Evolutionary conservation across 1,284 basidiomycete species (phyloP), one percentile per base, ranked within the genome.

Genomic region (Psilocybe mexicana): DNA sequence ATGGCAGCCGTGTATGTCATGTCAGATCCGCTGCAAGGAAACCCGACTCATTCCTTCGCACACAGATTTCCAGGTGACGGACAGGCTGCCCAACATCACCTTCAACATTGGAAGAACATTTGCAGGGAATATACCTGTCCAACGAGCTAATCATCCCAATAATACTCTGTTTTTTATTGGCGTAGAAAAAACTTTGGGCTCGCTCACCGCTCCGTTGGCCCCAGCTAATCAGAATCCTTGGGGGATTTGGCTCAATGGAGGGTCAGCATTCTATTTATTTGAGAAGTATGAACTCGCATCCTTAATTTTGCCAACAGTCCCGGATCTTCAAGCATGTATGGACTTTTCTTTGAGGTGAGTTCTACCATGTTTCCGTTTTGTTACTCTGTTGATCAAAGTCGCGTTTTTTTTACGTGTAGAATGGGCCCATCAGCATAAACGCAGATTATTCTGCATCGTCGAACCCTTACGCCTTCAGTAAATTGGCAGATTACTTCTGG

Each of bases 231-330:
- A 74, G n/a, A 74, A 81, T 43, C 88, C 89, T 2, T 90, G 88
- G 88, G 81, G 81, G 7, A 87, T 90, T 49, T 91, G 87, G 87
- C 69, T 91, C 26, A 89, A 90, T 63, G 87, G 88, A 69, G 87
- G 87, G 79, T 86, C 69, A 62, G 81, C 53, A 23, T 23, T 26
- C 18, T 18, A 18, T 53, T 52, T n/a, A 28, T 44, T 53, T 10
- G 35, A 7, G 26, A 7, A 28, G 18, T 14, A 26, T 24, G 38
- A 48, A 48, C 11, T 8, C 23, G 18, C 30, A 26, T 28, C 55
- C 61, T 18, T 55, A 51, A 25, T n/a, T 43, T 60, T 3, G 14
- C 35, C 40, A 45, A 47, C 57, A 87, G 87, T 24, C 88, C 88
- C 12, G 88, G 88, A 18, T 83, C 86, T 4, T 90, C 88, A 11